Base-by-base conservation (phyloP, 148 eudicot genomes). In the Nepenthes gracilis region DNA sequence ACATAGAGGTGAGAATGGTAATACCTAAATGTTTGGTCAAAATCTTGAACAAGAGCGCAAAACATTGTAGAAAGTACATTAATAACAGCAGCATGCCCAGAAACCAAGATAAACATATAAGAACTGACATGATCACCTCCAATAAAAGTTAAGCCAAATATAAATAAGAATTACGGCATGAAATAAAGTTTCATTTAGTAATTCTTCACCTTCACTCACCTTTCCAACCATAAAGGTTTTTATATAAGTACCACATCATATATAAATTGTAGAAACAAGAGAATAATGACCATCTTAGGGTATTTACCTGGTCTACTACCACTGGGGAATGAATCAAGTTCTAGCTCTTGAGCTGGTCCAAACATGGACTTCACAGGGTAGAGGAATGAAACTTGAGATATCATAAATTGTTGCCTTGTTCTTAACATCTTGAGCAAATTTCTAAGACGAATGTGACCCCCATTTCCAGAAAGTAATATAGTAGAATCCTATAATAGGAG, bases 291-390 rank as follows among this genome's bases (percentile, higher is more conserved):
- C 45, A 40, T 8, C 8, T 40, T 40, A 8, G 45, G 4, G 6
- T 49, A 10, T n/a, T 68, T 80, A 81, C 98, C 94, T 70, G 85
- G 70, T 71, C 73, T 81, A 63, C 76, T 78, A 65, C 77, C 69
- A 73, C 79, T 70, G 35, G 84, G 74, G 71, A 82, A 93, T 33
- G 84, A 81, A 77, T 93, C 96, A 84, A 93, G 96, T 77, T 93
- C 99, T 72, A 86, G 95, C 74, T 93, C 99, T 36, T 67, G 80
- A 64, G 81, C 64, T 35, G 77, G 86, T 54, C 92, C 90, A 47
- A 80, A 49, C 60, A 84, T 70, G 57, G 87, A 70, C 80, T 89
- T 89, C 56, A 93, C 87, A n/a, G 97, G 99, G 80, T 89, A 93
- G 55, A 93, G 79, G 67, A 78, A 75, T 37, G 96, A 74, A 72